Evolutionary conservation across 2,329 filamentous ascomycete species (phyloP), one percentile per base, ranked within the genome.

Genomic region (Achaetomium macrosporum): DNA sequence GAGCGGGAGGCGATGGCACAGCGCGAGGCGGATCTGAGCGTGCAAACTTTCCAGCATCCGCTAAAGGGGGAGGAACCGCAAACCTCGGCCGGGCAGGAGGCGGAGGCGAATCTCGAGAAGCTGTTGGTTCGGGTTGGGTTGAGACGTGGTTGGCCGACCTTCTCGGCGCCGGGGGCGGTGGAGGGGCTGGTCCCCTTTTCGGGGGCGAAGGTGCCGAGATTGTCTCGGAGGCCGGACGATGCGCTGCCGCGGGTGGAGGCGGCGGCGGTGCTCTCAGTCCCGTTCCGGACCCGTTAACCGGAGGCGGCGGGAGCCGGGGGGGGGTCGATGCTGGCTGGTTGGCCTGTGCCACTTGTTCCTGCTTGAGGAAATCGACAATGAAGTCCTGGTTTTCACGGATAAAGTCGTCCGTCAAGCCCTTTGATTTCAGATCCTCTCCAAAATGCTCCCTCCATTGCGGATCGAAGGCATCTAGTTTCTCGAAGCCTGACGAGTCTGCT

Each of bases 31-130:
- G 74, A 61, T 68, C 78, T 66, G 51, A 70, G 71, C 84, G 77
- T 3, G 87, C 90, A 65, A 83, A 93, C 69, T 89, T 95, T 36
- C 93, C 93, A 53, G 93, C 93, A 68, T 96, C 91, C 51, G 89
- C 83, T 55, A 97, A 72, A 2, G 92, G 88, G 33, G 93, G 93
- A 42, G 93, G 93, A 9, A 89, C 92, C 59, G 84, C 80, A 73
- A 95, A 97, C 62, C 78, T 79, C 9, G 82, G 82, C 47, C 84
- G 79, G 19, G 83, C 79, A 10, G 78, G 77, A 16, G 84, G 82
- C 12, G 89, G 88, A 13, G 85, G 83, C 13, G 85, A 81, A 55
- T 89, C 85, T 64, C 84, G 78, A 30, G 85, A 79, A n/a, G 87
- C 82, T 36, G 77, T 73, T n/a, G 73, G 70, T 57, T 76, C 76